Conservation (phyloP, 352 stramenopile genomes). For the Pythium dissotocum region DNA sequence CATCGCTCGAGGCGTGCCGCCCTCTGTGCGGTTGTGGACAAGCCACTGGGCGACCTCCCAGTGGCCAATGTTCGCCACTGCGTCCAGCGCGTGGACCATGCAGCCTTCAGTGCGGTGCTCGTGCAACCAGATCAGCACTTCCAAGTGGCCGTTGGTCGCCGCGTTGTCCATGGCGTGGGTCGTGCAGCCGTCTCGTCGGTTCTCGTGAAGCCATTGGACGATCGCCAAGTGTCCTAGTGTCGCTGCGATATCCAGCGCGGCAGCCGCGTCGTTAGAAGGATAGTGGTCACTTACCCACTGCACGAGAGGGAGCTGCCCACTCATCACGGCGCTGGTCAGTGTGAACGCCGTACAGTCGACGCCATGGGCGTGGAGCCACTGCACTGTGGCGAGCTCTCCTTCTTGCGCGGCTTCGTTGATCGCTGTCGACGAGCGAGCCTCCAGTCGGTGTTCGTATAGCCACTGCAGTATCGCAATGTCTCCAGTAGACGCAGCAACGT, state of each 20-base stretch:
- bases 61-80: slow-evolving; percentile 10
- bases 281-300: slow-evolving; percentile 64
- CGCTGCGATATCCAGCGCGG: slow-evolving; percentile 11
- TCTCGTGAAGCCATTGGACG: slow-evolving; percentile 20
- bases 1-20: slow-evolving; percentile 2
- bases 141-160: slow-evolving; percentile 11
- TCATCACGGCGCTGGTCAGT: slow-evolving; percentile 67
- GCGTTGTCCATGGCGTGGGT: slow-evolving; percentile 19
- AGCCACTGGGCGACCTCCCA: slow-evolving; percentile 23
- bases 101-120: slow-evolving; percentile 25
- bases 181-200: slow-evolving; percentile 17
- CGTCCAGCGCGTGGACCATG: slow-evolving; percentile 18
- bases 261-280: slow-evolving; percentile 6
- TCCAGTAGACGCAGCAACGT: slow-evolving; percentile 8
- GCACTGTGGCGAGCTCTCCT: not conserved
- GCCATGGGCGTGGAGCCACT: slow-evolving; percentile 4
- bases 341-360: slow-evolving; percentile 20
- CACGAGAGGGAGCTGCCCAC: slow-evolving; percentile 60
- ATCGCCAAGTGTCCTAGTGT: slow-evolving; percentile 10
- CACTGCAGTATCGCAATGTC: slow-evolving; percentile 15
- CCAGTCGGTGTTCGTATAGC: slow-evolving; percentile 6
- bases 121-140: slow-evolving; percentile 27
- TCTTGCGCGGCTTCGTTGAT: slow-evolving; percentile 15
- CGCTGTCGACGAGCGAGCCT: not conserved
- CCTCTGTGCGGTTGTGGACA: slow-evolving; percentile 3